phyloP scores from a whole-genome alignment of 108 stramenopile genomes.

The Fragilaria radians region DNA sequence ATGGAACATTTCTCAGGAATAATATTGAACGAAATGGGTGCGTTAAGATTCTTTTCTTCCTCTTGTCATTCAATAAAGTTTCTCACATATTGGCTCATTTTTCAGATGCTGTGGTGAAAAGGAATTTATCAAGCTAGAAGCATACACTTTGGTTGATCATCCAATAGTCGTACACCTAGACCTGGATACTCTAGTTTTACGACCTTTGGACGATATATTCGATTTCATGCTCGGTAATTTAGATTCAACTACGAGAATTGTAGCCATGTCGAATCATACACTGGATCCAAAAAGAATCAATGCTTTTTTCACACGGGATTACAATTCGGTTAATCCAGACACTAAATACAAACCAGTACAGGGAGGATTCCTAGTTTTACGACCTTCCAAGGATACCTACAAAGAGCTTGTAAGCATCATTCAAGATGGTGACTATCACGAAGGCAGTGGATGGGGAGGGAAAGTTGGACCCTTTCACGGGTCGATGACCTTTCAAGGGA shows the following conservation, averaged over 20 bases:
- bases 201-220: conserved; percentile 73
- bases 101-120: conserved; percentile 46
- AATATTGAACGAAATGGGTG: conserved; percentile 62
- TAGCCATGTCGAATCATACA: neutral
- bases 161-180: conserved; percentile 92
- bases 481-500: conserved; percentile 80
- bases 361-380: conserved; percentile 87
- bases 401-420: conserved; percentile 73
- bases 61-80: neutral
- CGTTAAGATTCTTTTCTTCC: too few species aligned
- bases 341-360: conserved; percentile 60
- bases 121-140: conserved; percentile 93
- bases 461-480: conserved; percentile 79
- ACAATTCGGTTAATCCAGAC: conserved; percentile 50
- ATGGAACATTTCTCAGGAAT: conserved; percentile 47
- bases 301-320: conserved; percentile 48
- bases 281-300: neutral
- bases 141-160: conserved; percentile 82
- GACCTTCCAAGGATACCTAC: conserved; percentile 60
- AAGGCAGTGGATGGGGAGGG: conserved; percentile 67
- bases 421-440: conserved; percentile 54
- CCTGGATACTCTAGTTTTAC: conserved; percentile 80
- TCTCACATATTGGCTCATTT: too few species aligned
- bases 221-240: conserved; percentile 36
- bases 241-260: neutral